Base-by-base conservation (phyloP, 202 grass and related monocot genomes). In the Carex arenaria region DNA sequence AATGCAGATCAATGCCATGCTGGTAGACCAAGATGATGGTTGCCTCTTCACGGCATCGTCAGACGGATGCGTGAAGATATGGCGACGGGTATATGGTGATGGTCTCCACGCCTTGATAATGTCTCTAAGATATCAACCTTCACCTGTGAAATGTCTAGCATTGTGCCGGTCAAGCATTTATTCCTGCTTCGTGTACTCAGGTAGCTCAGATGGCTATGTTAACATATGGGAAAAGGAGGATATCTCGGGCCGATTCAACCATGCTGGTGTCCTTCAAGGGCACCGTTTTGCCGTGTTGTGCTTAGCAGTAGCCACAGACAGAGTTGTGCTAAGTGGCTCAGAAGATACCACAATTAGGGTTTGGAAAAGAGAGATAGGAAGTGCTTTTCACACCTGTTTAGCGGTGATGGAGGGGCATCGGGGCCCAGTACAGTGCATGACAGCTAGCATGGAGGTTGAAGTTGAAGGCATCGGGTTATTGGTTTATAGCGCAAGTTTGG, bases 181-280 rank as follows among this genome's bases (percentile, higher is more conserved):
- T 19, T 74, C 66, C 10, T 91, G 88, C 84, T 91, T 91, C 79
- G 85, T 97, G n/a, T 97, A 97, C 85, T 88, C 90, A 10, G 92
- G 92, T 1, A 90, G 88, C 0, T 94, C 94, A 2, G 92, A 97
- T 52, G 94, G 92, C 0, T 91, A 97, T 85, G 94, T 97, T 0
- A 94, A 91, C 84, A 84, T 97, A 60, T 97, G 91, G 92, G 94
- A 94, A 47, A 94, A 97, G 92, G 90, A 92, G 90, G 88, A 90
- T 2, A 79, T 67, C 4, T 88, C 65, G 4, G 94, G 92, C 40
- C 19, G 94, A 17, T 93, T 88, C 2, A 85, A 80, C 61, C 90
- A 92, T 85, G 89, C 75, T 0, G 94, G 94, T 0, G 84, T 85
- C 84, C 90, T 97, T 34, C 89, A 92, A 71, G 94, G 94, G 11